Conservation (phyloP, 2,329 filamentous ascomycete species). For the Cordyceps tenuipes region DNA sequence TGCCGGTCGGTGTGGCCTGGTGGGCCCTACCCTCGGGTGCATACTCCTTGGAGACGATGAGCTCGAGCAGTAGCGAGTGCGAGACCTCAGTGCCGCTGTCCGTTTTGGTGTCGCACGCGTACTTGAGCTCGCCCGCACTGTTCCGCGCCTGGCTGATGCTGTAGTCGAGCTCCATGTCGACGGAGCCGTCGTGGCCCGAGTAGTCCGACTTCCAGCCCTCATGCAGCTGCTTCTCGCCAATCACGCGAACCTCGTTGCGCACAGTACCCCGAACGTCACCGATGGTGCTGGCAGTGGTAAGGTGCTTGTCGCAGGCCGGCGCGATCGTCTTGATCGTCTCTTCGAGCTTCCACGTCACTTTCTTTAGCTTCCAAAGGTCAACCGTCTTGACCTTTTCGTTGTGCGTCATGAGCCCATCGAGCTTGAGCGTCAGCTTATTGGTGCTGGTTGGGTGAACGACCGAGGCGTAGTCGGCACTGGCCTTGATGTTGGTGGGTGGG, state of each 20-base stretch:
- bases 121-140: constrained; percentile 44
- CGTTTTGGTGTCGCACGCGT: constrained; percentile 70
- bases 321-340: constrained; percentile 75
- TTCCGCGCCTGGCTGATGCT: constrained; percentile 30
- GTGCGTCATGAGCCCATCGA: constrained; percentile 73
- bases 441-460: constrained; percentile 80
- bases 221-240: constrained; percentile 76
- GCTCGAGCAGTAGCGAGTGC: constrained; percentile 82
- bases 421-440: constrained; percentile 69
- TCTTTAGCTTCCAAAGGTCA: constrained; percentile 77
- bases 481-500: constrained; percentile 88
- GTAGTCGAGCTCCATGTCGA: constrained; percentile 68
- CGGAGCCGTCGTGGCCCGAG: constrained; percentile 44
- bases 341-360: constrained; percentile 87
- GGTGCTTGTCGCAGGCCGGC: constrained; percentile 71
- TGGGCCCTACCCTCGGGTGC: constrained; percentile 58
- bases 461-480: constrained; percentile 71
- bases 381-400: constrained; percentile 64
- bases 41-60: constrained; percentile 91
- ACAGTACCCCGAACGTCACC: constrained; percentile 54
- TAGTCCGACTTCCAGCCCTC: constrained; percentile 80
- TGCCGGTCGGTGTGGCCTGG: constrained; percentile 75
- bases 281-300: constrained; percentile 38
- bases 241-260: constrained; percentile 66
- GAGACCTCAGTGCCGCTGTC: constrained; percentile 67